Evolutionary conservation across 345 rosid species (phyloP), one percentile per base, ranked within the genome.

Genomic region (Capsella bursapastoris): DNA sequence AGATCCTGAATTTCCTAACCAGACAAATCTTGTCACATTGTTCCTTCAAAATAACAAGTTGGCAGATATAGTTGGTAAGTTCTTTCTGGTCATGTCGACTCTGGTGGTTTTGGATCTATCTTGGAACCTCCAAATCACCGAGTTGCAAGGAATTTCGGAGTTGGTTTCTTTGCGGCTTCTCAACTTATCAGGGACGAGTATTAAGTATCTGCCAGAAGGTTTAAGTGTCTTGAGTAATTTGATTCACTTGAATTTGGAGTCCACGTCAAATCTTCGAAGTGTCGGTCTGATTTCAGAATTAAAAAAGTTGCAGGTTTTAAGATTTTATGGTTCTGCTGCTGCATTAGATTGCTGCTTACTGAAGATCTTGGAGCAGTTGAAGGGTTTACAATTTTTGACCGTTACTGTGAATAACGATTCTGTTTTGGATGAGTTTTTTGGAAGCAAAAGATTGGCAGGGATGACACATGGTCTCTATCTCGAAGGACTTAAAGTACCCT

Each of bases 91-190:
- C 52, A 1, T 68, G 29, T 53, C 72, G 7, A 6, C 62, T 68
- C 72, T 68, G 40, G 62, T 68, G 40, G 72, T 68, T 29, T 68
- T 68, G 72, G 72, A 67, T 28, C 61, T 68, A 10, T 68, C 72
- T 14, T 1, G 1, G 2, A 68, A 68, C 37, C 63, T 11, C 4
- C 28, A 3, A 10, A 40, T 68, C 62, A 55, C 28, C 1, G 7
- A 41, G 63, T 68, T 68, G 63, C 63, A 41, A 5, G 45, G 25
- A 15, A 47, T 66, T 22, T 52, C 61, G 15, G 7, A 6, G 10
- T 68, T 68, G 72, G 62, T 53, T 1, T 28, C 50, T 27, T 40
- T 68, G 72, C 72, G 72, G 40, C 56, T 40, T 41, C 72, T 68
- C 62, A 68, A 55, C 10, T 53, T 68, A 11, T 40, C 8, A 29